Conservation (phyloP, 495 filamentous ascomycete genomes). For the Tuber umbilicatum region DNA sequence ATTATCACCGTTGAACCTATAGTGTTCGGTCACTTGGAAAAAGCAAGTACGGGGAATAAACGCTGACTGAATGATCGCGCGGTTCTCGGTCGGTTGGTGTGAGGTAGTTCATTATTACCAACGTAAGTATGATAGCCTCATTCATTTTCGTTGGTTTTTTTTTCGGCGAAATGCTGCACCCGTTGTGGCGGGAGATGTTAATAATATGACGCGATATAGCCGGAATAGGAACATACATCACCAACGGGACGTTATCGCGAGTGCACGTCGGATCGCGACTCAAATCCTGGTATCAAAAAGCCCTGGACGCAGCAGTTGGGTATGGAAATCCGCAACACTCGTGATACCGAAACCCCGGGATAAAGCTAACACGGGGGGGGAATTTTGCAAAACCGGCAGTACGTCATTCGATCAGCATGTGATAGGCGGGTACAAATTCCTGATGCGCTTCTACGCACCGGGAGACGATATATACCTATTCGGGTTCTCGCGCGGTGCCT, state of each 20-base stretch:
- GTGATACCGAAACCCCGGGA: neutral
- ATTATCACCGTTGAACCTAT: neutral
- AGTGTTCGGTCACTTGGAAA: neutral
- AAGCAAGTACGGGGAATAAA: neutral
- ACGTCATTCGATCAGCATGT: slow-evolving; percentile 79
- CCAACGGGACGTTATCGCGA: slow-evolving; percentile 59
- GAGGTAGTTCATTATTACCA: slow-evolving; percentile 62
- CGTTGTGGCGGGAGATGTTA: neutral
- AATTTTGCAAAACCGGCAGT: slow-evolving; percentile 6
- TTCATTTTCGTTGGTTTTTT: neutral
- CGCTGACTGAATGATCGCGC: neutral
- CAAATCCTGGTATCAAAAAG: slow-evolving; percentile 70
- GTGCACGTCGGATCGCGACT: slow-evolving; percentile 57
- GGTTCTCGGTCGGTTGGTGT: neutral
- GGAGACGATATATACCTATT: slow-evolving; percentile 77
- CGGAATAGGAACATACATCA: slow-evolving; percentile 79
- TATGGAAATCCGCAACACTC: slow-evolving; percentile 2
- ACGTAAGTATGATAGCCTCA: slow-evolving; percentile 44
- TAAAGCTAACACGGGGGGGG: slow-evolving; percentile 6
- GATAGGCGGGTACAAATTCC: slow-evolving; percentile 76
- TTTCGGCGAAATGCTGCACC: neutral
- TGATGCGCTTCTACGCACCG: slow-evolving; percentile 76
- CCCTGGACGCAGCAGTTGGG: slow-evolving; percentile 78
- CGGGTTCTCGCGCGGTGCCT: slow-evolving; percentile 80
- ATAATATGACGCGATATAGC: slow-evolving; percentile 48